Evolutionary conservation across 306 rosid species (phyloP), one percentile per base, ranked within the genome.

Genomic region (Fagus crenata): DNA sequence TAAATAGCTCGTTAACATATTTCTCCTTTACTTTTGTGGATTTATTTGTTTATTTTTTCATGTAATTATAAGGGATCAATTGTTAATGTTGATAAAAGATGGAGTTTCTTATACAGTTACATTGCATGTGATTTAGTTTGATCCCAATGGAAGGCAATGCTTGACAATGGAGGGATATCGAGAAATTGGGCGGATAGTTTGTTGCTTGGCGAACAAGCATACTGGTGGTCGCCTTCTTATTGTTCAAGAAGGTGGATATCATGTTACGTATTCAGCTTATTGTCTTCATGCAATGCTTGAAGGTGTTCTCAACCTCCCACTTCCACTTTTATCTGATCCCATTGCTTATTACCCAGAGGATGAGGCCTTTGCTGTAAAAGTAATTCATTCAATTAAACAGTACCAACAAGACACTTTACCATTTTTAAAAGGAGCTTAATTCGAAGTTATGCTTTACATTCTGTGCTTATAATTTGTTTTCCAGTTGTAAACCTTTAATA

Each of bases 201-300:
- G 67, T 22, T 49, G 37, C 39, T 87, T 94, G 49, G 89, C 89
- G 0, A 72, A 69, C n/a, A 80, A 53, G 46, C 83, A 86, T 74
- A 85, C 90, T 32, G 72, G 76, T 1, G 90, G 96, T 13, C 87
- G 88, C 43, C 78, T 94, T 36, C 87, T 92, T 32, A 84, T 92
- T 61, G 96, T 94, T 35, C 97, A 94, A 82, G 98, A 94, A 89
- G 98, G 98, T 35, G 98, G 98, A 71, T 94, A 94, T 82, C 97
- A 92, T 76, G 77, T 92, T 12, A 92, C 97, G 5, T 94, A 94
- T 79, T 86, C 97, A 70, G 96, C 98, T 67, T 92, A 92, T 84
- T 94, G 98, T 84, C 87, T 94, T 67, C 94, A 92, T 83, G 97
- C 97, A 41, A 86, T 90, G 51, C 96, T 94, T 72, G 98, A 94